Conservation (phyloP, 257 asterid genomes). For the Plantago major region DNA sequence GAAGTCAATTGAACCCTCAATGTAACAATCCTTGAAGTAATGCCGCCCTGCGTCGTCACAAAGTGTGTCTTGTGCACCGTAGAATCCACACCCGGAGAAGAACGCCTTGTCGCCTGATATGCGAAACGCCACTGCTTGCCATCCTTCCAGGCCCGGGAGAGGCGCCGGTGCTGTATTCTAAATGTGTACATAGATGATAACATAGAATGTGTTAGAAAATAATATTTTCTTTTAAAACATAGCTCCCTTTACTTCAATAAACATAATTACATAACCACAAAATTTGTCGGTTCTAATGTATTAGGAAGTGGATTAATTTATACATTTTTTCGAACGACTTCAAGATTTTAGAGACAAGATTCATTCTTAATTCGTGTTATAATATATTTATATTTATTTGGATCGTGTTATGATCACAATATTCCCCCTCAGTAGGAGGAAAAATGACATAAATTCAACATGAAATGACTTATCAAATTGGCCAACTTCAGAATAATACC, state of each 20-base stretch:
- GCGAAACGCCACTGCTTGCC: slow-evolving; percentile 94
- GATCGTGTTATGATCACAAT: no score
- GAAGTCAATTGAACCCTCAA: slow-evolving; percentile 92
- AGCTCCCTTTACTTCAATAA: no score
- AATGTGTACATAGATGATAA: background rate
- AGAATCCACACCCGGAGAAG: slow-evolving; percentile 83
- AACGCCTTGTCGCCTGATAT: slow-evolving; percentile 89
- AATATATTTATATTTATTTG: no score
- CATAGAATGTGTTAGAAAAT: background rate
- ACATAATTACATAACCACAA: no score
- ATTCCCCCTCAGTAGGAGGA: no score
- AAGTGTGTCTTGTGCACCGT: slow-evolving; percentile 89
- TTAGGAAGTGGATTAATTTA: background rate
- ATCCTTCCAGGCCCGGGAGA: slow-evolving; percentile 82
- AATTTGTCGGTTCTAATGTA: no score
- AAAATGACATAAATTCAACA: background rate
- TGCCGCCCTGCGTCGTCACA: slow-evolving; percentile 96
- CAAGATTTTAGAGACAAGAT: background rate
- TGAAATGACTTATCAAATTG: no score
- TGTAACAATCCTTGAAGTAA: slow-evolving; percentile 84
- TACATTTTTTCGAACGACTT: background rate
- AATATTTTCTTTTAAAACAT: no score
- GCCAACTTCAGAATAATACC: no score
- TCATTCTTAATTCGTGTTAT: no score
- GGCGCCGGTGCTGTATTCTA: slow-evolving; percentile 95